Evolutionary conservation across 2,329 filamentous ascomycete genomes (phyloP).

Genomic region (Pestalotiopsis sp.): DNA sequence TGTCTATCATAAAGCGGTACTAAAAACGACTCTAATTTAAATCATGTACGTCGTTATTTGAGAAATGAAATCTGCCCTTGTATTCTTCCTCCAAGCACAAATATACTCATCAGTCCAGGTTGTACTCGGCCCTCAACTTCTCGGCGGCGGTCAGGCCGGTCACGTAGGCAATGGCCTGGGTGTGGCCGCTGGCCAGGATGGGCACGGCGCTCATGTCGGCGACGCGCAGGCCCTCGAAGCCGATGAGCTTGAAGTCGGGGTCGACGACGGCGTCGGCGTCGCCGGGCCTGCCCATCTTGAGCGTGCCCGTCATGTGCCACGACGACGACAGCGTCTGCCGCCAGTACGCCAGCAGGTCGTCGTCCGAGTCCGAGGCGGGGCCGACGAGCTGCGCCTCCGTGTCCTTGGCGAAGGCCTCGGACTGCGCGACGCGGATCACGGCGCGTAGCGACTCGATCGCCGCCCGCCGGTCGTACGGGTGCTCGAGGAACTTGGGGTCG

Average conservation of each 20-base stretch:
- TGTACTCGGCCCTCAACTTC: constrained; percentile 47
- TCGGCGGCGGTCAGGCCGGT: constrained; percentile 55
- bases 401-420: constrained; percentile 46
- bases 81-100: not conserved
- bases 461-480: constrained; percentile 55
- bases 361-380: constrained; percentile 51
- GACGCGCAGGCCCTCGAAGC: constrained; percentile 49
- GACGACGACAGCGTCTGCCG: constrained; percentile 44
- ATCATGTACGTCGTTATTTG: not conserved
- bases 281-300: constrained; percentile 54
- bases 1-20: not conserved
- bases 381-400: constrained; percentile 41
- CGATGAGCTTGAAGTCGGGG: constrained; percentile 47
- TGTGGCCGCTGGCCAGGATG: constrained; percentile 52
- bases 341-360: constrained; percentile 53
- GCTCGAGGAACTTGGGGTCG: constrained; percentile 53
- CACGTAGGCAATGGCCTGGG: constrained; percentile 56
- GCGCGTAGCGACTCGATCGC: constrained; percentile 52
- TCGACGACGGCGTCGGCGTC: constrained; percentile 51
- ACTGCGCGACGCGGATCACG: constrained; percentile 41
- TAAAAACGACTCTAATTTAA: not conserved
- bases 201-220: constrained; percentile 56
- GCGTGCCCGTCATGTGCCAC: constrained; percentile 60
- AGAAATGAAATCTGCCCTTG: not conserved
- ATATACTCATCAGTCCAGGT: constrained; percentile 24